Evolutionary conservation across 768 basidiomycete species (phyloP), one percentile per base, ranked within the genome.

Genomic region (Daedaleopsis nitida): DNA sequence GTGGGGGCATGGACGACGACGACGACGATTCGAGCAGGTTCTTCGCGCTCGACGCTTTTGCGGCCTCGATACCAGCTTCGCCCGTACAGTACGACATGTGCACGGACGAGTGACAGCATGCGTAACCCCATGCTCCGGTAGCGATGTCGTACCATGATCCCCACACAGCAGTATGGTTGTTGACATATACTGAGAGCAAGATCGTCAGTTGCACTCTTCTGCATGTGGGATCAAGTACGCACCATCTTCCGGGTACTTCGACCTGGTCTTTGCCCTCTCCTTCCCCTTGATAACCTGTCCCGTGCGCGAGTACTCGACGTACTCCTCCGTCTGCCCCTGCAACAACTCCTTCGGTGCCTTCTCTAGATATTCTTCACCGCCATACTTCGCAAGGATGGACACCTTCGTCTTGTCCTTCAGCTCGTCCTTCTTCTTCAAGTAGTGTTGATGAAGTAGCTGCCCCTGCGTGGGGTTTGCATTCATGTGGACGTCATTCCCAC

Each of bases 231-330:
- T 42, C 35, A 39, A 48, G 27, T 4, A 81, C 88, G 63, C 72
- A 95, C 95, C 89, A 83, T 98, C 94, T 77, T 99, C 97, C 5
- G 91, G 88, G 74, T 99, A 99, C 75, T 98, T 99, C 34, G 94
- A 95, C 69, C 82, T 83, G 44, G 86, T 86, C 72, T 94, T 94
- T 1, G 87, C 94, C 54, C 86, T 83, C 77, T 98, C 97, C 63
- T 86, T 85, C 34, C 97, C 97, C 76, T 92, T 96, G 66, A 98
- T 81, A 57, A 98, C 83, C 70, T 91, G 87, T 19, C 97, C 97
- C 23, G 92, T 84, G 63, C 94, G 81, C 57, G 94, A 96, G 74
- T 98, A 99, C 77, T 99, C 97, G 48, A 98, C 92, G 64, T 99
- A 99, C 64, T 96, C 85, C 73, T 98, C 97, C 39, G 95, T 96